Evolutionary conservation across 2,329 filamentous ascomycete species (phyloP).

Genomic region (Exophiala bonariae): DNA sequence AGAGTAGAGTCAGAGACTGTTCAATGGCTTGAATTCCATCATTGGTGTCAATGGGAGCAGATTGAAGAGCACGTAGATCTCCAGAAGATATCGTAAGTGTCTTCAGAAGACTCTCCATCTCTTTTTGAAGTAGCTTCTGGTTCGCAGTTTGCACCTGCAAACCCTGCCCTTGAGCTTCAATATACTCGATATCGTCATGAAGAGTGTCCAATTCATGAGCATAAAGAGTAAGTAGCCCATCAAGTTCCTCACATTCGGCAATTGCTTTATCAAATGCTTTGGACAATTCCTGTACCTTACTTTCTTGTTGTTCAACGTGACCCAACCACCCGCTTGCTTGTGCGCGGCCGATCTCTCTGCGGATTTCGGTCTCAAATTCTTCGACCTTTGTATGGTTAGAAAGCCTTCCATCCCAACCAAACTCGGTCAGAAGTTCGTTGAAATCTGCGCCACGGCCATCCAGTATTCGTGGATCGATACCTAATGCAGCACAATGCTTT

Average conservation of each 20-base stretch:
- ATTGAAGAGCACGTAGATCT: constrained; percentile 72
- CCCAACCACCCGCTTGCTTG: constrained; percentile 92
- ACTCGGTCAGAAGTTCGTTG: constrained; percentile 77
- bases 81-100: constrained; percentile 82
- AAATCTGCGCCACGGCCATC: constrained; percentile 78
- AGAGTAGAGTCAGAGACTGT: constrained; percentile 72
- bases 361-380: constrained; percentile 77
- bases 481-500: constrained; percentile 75
- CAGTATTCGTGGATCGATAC: constrained; percentile 74
- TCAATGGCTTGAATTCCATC: constrained; percentile 78
- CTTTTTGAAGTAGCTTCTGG: constrained; percentile 87
- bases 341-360: constrained; percentile 83
- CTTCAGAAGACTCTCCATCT: constrained; percentile 83
- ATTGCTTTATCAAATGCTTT: constrained; percentile 86
- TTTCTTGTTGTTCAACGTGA: constrained; percentile 80
- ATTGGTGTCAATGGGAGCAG: constrained; percentile 70
- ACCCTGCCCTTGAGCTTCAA: constrained; percentile 95
- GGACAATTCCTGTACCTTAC: constrained; percentile 83
- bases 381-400: constrained; percentile 75
- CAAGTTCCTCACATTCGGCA: constrained; percentile 91
- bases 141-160: constrained; percentile 96
- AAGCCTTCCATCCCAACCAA: constrained; percentile 82
- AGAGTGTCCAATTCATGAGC: constrained; percentile 94
- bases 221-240: constrained; percentile 90
- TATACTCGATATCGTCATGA: constrained; percentile 93